These are phyloP conservation scores for Termitomyces sp. DNA, from an alignment of 768 basidiomycete species.

Conservation along the genomic window DNA sequence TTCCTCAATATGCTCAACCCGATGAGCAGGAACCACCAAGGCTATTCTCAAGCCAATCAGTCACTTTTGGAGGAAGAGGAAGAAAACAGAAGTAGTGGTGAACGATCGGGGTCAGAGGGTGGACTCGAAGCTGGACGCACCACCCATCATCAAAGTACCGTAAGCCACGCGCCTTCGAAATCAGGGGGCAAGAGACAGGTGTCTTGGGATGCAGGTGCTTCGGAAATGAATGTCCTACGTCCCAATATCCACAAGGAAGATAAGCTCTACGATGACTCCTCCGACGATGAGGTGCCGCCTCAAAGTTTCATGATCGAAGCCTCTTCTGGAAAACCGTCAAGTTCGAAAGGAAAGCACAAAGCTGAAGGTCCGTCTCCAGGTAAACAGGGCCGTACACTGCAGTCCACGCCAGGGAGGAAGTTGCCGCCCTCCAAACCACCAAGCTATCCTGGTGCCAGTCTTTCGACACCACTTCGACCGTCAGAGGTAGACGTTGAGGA, in stretches of 20 bases:
- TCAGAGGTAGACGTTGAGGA: constrained; percentile 50
- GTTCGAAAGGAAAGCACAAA: constrained; percentile 21
- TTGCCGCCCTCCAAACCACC: constrained; percentile 28
- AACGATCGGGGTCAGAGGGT: constrained; percentile 47
- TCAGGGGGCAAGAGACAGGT: constrained; percentile 46
- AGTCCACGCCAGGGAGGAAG: constrained; percentile 42
- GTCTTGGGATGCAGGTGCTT: constrained; percentile 51
- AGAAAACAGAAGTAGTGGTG: constrained; percentile 43
- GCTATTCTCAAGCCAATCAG: constrained; percentile 71
- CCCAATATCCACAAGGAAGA: constrained; percentile 73
- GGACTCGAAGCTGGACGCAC: constrained; percentile 61
- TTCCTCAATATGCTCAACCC: constrained; percentile 83
- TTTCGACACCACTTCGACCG: constrained; percentile 59
- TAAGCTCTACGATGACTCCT: constrained; percentile 53
- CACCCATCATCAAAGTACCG: constrained; percentile 28
- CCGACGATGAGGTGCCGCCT: constrained; percentile 82
- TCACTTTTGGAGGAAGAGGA: constrained; percentile 74
- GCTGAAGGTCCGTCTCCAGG: constrained; percentile 10
- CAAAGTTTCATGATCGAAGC: constrained; percentile 85
- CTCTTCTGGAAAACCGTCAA: constrained; percentile 33
- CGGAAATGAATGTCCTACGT: constrained; percentile 52
- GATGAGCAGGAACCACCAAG: constrained; percentile 66
- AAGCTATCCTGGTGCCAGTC: constrained; percentile 17
- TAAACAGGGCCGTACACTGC: constrained; percentile 42
- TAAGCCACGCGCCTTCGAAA: constrained; percentile 20